A percentile compares a stretch with the other conserved stretches of the same genome.
Conservation (phyloP, 371 early-diverging fungal genomes). For the Syncephalis fuscata region DNA sequence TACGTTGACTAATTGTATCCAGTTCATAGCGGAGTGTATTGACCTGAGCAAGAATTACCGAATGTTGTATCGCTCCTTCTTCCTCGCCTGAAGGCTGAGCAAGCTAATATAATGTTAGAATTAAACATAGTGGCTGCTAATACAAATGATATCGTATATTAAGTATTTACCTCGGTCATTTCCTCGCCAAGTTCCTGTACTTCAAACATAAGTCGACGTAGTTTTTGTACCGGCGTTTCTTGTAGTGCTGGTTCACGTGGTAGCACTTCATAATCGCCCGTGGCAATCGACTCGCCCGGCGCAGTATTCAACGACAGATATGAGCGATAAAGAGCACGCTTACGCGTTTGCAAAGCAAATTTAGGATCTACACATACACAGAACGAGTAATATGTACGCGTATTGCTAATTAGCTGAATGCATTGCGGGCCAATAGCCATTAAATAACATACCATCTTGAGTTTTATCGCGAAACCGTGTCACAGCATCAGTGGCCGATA, state of each 20-base stretch:
- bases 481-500: not conserved
- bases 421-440: not conserved
- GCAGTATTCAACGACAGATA: slow-evolving; percentile 46
- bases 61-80: too few species aligned
- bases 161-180: slow-evolving; percentile 25
- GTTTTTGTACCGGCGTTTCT: slow-evolving; percentile 58
- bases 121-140: too few species aligned
- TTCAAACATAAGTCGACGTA: slow-evolving; percentile 65
- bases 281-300: slow-evolving; percentile 36
- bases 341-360: slow-evolving; percentile 32
- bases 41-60: too few species aligned
- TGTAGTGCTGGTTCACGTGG: slow-evolving; percentile 31
- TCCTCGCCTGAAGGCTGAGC: too few species aligned
- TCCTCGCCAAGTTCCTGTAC: slow-evolving; percentile 62
- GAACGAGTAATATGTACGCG: not conserved
- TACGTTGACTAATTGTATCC: too few species aligned
- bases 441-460: not conserved
- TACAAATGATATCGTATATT: too few species aligned
- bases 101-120: too few species aligned
- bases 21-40: too few species aligned
- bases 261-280: slow-evolving; percentile 40
- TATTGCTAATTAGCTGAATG: not conserved
- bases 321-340: slow-evolving; percentile 35
- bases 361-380: not conserved
- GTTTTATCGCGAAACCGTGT: not conserved